These are phyloP conservation scores for Fragosphaeria purpurea DNA, from an alignment of 2,329 filamentous ascomycete species.

Conservation along the genomic window DNA sequence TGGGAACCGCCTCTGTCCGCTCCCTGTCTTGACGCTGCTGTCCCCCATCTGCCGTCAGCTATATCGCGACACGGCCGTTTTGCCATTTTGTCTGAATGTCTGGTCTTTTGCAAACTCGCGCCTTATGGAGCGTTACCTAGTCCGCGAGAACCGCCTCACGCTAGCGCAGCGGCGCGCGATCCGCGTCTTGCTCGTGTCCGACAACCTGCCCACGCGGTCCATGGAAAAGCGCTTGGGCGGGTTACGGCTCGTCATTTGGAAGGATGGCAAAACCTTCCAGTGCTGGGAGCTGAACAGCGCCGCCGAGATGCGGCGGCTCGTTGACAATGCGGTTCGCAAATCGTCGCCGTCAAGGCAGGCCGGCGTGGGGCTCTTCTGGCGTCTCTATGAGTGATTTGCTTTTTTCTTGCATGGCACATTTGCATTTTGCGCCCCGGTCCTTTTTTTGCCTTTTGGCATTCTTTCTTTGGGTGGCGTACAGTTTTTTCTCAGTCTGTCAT, in stretches of 20 bases:
- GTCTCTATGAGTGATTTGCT: no score
- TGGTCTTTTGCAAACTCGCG: constrained; percentile 23
- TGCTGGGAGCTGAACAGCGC: constrained; percentile 3
- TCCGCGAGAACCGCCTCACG: constrained; percentile 21
- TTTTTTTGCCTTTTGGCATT: no score
- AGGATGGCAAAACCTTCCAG: constrained; percentile 5
- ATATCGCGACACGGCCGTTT: constrained; percentile 24
- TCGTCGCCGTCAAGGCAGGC: neutral
- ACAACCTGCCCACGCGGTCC: constrained; percentile 16
- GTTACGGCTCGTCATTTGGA: constrained; percentile 19
- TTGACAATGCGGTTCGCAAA: neutral
- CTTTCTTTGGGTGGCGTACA: no score
- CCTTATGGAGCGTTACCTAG: constrained; percentile 25
- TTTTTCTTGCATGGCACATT: no score
- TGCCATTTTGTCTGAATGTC: constrained; percentile 24
- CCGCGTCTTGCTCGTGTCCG: constrained; percentile 18
- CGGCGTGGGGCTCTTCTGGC: no score
- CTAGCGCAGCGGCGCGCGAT: constrained; percentile 22
- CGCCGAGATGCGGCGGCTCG: constrained; percentile 1
- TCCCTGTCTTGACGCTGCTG: constrained; percentile 19
- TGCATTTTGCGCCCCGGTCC: no score
- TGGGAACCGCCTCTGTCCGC: constrained; percentile 7
- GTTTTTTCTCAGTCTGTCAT: no score
- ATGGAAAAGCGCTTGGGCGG: constrained; percentile 21
- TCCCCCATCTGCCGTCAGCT: constrained; percentile 26